These are phyloP conservation scores for Eucalyptus shirleyi DNA, from an alignment of 345 rosid species.

Conservation along the genomic window DNA sequence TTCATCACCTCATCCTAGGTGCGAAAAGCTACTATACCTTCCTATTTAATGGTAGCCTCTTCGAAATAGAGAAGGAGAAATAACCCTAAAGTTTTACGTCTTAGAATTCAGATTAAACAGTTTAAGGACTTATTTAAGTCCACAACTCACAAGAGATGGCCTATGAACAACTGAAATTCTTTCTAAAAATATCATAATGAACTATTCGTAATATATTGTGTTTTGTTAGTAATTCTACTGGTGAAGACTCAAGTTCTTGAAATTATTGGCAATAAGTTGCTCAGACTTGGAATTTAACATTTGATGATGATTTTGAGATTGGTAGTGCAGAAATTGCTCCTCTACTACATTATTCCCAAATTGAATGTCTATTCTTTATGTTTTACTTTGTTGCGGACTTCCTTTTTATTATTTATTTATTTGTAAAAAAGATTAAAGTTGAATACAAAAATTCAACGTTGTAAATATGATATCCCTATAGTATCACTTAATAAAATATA, in stretches of 20 bases:
- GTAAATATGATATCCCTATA: background rate
- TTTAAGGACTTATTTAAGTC: no score
- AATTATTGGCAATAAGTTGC: background rate
- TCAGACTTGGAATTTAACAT: background rate
- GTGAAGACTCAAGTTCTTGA: background rate
- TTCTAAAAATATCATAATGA: background rate
- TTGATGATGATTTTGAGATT: background rate
- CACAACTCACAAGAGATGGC: background rate
- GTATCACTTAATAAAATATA: no score
- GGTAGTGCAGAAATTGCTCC: background rate
- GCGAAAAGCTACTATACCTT: no score
- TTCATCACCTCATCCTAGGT: no score
- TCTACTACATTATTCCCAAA: background rate
- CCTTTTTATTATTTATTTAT: background rate
- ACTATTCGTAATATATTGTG: background rate
- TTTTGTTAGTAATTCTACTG: background rate
- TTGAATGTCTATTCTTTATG: background rate
- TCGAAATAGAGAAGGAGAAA: no score
- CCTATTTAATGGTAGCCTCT: no score
- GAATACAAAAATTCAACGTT: no score
- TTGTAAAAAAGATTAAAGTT: background rate
- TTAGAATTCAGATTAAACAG: no score
- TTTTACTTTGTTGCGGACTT: background rate
- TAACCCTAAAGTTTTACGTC: no score
- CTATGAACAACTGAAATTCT: background rate